Base-by-base conservation (phyloP, 805 yeast species). In the Monosporozyma yasuniensis region DNA sequence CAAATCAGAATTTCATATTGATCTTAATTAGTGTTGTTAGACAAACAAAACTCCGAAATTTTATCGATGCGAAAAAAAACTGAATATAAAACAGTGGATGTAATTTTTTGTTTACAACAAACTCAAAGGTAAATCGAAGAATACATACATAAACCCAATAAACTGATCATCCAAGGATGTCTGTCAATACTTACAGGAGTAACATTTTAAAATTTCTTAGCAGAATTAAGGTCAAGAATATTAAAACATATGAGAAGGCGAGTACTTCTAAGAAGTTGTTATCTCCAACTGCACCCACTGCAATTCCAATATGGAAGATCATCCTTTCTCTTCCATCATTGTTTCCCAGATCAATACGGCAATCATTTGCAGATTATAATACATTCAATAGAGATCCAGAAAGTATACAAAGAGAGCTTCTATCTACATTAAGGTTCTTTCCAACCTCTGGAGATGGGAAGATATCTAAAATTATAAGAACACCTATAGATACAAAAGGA, bases 241-340 rank as follows among this genome's bases (percentile, higher is more conserved):
- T 28, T 4, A 28, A 28, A 28, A 28, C 32, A 28, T 28, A 28
- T 28, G 11, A 28, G 12, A 28, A 9, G 4, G 12, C 32, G 2
- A 28, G 12, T 4, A 11, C 32, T 28, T 5, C 32, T 11, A 28
- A 28, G 4, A 28, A 14, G 14, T 3, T 28, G 32, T 11, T 28
- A 14, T 28, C 9, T 14, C 32, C 47, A 8, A n/a, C 47, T n/a
- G 47, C 42, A n/a, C 47, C 47, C 11, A 28, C 47, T 6, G 47
- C 47, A 27, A 23, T 44, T 19, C 47, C 47, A 10, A 4, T 44
- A 16, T 21, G 18, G 16, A 28, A 44, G 23, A 44, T 44, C 1
- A 18, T 30, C 10, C 18, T 28, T 19, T 6, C 18, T 3, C 27
- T 44, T 18, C 47, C 47, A 9, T 44, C 19, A 10, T 19, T 44